Evolutionary conservation across 768 basidiomycete genomes (phyloP).

Genomic region (Leccinum obscurum): DNA sequence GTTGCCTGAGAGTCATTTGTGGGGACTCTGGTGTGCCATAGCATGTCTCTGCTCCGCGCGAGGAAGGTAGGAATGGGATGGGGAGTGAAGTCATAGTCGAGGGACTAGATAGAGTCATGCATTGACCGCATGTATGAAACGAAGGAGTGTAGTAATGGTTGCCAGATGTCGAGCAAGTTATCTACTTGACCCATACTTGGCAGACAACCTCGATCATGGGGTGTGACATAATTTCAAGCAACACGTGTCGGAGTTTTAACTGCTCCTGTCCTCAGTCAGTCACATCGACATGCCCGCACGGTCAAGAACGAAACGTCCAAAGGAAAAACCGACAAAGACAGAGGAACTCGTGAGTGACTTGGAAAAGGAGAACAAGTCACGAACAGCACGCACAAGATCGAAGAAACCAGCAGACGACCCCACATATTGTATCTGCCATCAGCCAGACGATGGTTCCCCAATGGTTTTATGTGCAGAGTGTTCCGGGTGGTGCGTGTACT

Average conservation of each 20-base stretch:
- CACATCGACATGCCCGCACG: constrained; percentile 44
- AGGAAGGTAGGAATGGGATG: constrained; percentile 40
- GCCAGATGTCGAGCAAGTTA: no score
- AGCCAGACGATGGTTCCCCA: constrained; percentile 74
- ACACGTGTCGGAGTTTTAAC: constrained; percentile 34
- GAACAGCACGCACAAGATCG: constrained; percentile 21
- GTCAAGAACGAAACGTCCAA: constrained; percentile 40
- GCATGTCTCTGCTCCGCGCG: constrained; percentile 36
- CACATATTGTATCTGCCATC: constrained; percentile 59
- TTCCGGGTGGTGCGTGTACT: constrained; percentile 59
- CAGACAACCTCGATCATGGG: no score
- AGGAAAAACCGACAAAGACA: constrained; percentile 19
- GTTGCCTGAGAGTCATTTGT: constrained; percentile 54
- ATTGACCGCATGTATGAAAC: no score
- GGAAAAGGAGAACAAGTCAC: constrained; percentile 34
- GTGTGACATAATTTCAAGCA: constrained; percentile 1
- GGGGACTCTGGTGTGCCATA: constrained; percentile 40
- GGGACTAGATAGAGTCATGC: no score
- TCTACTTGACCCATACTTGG: no score
- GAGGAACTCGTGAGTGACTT: constrained; percentile 27
- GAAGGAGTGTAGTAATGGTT: no score
- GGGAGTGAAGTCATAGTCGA: constrained; percentile 6
- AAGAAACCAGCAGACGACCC: constrained; percentile 25
- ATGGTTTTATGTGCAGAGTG: constrained; percentile 79
- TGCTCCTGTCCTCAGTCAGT: constrained; percentile 25